Conservation (phyloP, 2,329 filamentous ascomycete species). For the Phialophora chinensis region DNA sequence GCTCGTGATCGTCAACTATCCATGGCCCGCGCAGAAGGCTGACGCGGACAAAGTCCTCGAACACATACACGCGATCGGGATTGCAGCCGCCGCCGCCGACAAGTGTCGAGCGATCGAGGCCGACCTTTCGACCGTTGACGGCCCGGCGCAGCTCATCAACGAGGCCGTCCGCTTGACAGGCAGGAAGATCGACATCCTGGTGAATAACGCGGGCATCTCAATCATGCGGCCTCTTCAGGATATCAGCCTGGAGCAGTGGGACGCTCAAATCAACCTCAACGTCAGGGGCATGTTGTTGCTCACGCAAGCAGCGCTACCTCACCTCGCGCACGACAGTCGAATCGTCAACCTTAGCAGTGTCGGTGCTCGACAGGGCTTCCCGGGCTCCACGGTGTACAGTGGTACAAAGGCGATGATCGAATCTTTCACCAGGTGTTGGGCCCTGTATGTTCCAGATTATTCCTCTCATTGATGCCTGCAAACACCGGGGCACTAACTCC, state of each 20-base stretch:
- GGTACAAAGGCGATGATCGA: slow-evolving; percentile 55
- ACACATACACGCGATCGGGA: too few species aligned
- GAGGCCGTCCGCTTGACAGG: slow-evolving; percentile 2
- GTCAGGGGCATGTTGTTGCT: slow-evolving; percentile 55
- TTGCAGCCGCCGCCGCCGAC: too few species aligned
- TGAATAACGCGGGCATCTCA: slow-evolving; percentile 23
- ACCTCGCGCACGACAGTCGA: slow-evolving; percentile 46
- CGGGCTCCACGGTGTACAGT: slow-evolving; percentile 51
- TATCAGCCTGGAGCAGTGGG: slow-evolving; percentile 52
- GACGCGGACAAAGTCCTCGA: too few species aligned
- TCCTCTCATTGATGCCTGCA: too few species aligned
- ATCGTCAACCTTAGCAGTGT: slow-evolving; percentile 48
- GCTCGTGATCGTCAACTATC: too few species aligned
- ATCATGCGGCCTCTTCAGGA: slow-evolving; percentile 24
- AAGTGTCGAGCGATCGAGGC: slow-evolving; percentile 30
- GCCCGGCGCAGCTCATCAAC: slow-evolving; percentile 7
- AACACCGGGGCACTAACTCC: too few species aligned
- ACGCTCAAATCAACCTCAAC: slow-evolving; percentile 54
- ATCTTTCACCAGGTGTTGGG: too few species aligned
- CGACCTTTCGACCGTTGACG: slow-evolving; percentile 14
- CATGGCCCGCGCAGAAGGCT: too few species aligned
- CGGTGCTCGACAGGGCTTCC: slow-evolving; percentile 7
- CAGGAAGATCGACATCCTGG: slow-evolving; percentile 18
- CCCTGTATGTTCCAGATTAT: too few species aligned
- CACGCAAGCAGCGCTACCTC: slow-evolving; percentile 39